Evolutionary conservation across 371 early-diverging fungal species (phyloP).

Genomic region (Saksenaea oblongispora): DNA sequence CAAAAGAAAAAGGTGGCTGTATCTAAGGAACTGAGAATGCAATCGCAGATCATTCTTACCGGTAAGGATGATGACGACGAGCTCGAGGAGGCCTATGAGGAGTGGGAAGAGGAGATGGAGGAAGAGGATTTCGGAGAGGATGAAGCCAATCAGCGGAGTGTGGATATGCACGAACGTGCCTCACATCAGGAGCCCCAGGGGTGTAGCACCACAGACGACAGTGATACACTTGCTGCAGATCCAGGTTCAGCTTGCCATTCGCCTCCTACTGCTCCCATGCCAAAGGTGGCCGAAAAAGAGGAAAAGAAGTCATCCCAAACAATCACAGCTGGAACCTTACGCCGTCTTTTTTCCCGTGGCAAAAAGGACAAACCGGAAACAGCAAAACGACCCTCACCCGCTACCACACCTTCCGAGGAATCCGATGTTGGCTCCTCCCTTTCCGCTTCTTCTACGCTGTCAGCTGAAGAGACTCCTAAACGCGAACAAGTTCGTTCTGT

Average conservation of each 20-base stretch:
- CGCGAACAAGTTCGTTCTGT: constrained; percentile 22
- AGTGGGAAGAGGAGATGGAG: constrained; percentile 41
- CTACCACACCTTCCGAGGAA: background rate
- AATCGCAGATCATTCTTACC: constrained; percentile 27
- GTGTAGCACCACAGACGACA: constrained; percentile 6
- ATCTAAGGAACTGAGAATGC: constrained; percentile 20
- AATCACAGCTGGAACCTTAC: constrained; percentile 19
- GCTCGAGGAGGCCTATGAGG: constrained; percentile 30
- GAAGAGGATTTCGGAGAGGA: constrained; percentile 12
- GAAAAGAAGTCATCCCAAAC: constrained; percentile 5
- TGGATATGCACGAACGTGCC: constrained; percentile 6
- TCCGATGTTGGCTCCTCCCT: constrained; percentile 7
- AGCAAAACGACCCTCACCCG: background rate
- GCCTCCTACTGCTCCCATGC: background rate
- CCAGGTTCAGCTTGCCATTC: constrained; percentile 2
- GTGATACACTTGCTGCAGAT: constrained; percentile 1
- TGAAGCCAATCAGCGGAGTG: constrained; percentile 1
- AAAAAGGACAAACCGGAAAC: constrained; percentile 27
- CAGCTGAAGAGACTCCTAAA: constrained; percentile 1
- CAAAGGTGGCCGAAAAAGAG: background rate
- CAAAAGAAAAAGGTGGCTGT: constrained; percentile 22
- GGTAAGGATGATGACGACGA: constrained; percentile 30
- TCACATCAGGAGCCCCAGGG: constrained; percentile 5
- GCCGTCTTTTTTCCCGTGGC: constrained; percentile 35
- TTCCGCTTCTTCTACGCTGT: background rate